phyloP scores from a whole-genome alignment of 192 early-diverging fungal genomes.

The Phlyctochytrium bullatum region DNA sequence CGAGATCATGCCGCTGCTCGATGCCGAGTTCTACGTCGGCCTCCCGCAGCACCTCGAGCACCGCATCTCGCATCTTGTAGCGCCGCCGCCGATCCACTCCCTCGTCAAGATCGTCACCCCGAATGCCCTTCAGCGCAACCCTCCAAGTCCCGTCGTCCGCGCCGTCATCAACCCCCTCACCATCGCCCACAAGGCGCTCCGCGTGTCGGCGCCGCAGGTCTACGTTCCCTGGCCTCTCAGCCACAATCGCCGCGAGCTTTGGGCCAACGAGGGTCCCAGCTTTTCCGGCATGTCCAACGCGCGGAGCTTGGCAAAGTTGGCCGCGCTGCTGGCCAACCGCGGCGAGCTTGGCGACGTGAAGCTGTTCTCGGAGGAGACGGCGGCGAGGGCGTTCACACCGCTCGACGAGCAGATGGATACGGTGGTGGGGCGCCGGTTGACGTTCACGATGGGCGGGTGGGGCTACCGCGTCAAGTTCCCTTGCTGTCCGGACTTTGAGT shows the following conservation, averaged over 20 bases:
- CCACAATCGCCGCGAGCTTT: constrained; percentile 20
- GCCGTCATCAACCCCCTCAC: constrained; percentile 17
- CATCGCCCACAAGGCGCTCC: constrained; percentile 26
- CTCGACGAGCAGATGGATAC: constrained; percentile 15
- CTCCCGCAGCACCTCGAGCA: constrained; percentile 27
- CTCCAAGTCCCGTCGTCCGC: constrained; percentile 30
- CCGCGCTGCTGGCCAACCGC: constrained; percentile 57
- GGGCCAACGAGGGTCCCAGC: constrained; percentile 28
- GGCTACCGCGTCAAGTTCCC: background rate
- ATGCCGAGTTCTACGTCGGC: constrained; percentile 46
- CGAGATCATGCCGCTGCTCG: constrained; percentile 46
- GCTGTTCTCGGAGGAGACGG: constrained; percentile 26
- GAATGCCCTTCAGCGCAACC: background rate
- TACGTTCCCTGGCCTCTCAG: constrained; percentile 5
- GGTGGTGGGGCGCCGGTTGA: constrained; percentile 6
- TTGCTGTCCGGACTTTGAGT: constrained; percentile 11
- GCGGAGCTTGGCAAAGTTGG: constrained; percentile 52
- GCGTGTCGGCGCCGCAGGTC: constrained; percentile 23
- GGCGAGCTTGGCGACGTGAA: constrained; percentile 31
- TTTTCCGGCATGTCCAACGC: constrained; percentile 59
- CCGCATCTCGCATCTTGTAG: constrained; percentile 35
- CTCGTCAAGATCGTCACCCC: background rate
- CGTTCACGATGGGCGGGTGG: constrained; percentile 9
- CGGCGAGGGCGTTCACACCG: constrained; percentile 28
- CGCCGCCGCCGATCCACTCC: constrained; percentile 31